Conservation (phyloP, 805 yeast genomes). For the Candida coquimbonensis region DNA sequence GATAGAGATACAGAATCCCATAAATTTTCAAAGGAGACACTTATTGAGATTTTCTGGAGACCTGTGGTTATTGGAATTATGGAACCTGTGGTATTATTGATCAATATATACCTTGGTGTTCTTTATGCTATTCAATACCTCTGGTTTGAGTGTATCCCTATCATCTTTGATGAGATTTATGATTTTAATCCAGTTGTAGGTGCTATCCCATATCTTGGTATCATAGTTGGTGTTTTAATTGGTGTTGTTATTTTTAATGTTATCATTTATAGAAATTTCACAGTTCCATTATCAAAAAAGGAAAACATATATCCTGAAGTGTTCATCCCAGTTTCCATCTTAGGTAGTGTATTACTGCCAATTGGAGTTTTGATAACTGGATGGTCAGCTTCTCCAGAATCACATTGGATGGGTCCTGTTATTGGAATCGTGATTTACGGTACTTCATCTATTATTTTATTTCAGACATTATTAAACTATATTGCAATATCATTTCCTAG, state of each 20-base stretch:
- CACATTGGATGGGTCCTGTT: constrained; percentile 46
- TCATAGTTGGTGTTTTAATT: constrained; percentile 37
- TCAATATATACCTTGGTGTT: constrained; percentile 44
- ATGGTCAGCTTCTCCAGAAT: constrained; percentile 36
- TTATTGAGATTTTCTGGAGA: constrained; percentile 34
- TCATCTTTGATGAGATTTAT: constrained; percentile 39
- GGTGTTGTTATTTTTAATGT: constrained; percentile 28
- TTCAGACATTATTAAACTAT: constrained; percentile 53
- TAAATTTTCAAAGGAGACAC: constrained; percentile 14
- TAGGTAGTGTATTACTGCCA: constrained; percentile 37
- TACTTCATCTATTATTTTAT: constrained; percentile 39
- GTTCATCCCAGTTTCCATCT: constrained; percentile 35
- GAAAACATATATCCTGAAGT: constrained; percentile 33
- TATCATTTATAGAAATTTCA: constrained; percentile 22
- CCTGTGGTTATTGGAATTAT: constrained; percentile 42
- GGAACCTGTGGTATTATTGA: constrained; percentile 51
- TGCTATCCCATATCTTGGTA: constrained; percentile 41
- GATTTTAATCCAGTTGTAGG: constrained; percentile 40
- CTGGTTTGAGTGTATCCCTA: constrained; percentile 58
- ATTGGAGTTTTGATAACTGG: constrained; percentile 40
- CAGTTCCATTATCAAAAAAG: constrained; percentile 21
- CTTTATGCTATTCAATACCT: constrained; percentile 47
- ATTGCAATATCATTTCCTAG: constrained; percentile 51
- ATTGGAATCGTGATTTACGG: constrained; percentile 37
- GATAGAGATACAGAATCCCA: constrained; percentile 24